Percentiles rank a stretch among this genome's conserved stretches.
These are phyloP conservation scores for Leccinellum albellum DNA, from an alignment of 768 basidiomycete genomes.

Conservation along the genomic window DNA sequence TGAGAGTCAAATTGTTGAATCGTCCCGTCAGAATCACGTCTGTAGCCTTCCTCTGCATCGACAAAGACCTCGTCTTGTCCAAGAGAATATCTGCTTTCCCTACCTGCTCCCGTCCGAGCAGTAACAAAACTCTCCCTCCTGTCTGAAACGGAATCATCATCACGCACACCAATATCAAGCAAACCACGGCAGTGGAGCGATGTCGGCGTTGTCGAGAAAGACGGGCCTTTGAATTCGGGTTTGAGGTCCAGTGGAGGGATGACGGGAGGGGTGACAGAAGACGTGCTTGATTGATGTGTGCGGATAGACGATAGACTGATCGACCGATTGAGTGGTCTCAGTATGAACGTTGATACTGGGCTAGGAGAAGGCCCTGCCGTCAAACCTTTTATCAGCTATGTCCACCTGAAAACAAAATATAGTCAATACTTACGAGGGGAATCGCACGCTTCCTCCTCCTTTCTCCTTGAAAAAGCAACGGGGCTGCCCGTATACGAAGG, in stretches of 20 bases:
- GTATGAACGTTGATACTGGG: constrained; percentile 52
- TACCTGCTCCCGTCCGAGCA: constrained; percentile 31
- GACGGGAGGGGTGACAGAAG: constrained; percentile 38
- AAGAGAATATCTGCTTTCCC: constrained; percentile 31
- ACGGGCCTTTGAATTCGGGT: constrained; percentile 45
- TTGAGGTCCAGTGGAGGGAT: constrained; percentile 60
- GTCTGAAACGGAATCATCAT: constrained; percentile 43
- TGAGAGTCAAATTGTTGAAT: constrained; percentile 18
- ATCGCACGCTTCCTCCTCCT: constrained; percentile 29
- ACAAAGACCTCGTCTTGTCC: constrained; percentile 27
- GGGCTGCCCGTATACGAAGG: constrained; percentile 20
- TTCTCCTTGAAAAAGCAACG: constrained; percentile 22
- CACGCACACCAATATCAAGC: constrained; percentile 25
- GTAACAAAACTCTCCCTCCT: constrained; percentile 59
- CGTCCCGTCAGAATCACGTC: constrained; percentile 22
- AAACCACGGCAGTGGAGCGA: constrained; percentile 21
- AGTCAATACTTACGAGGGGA: constrained; percentile 39
- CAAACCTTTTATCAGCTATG: constrained; percentile 1
- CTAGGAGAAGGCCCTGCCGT: constrained; percentile 42
- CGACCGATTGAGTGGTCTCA: constrained; percentile 63
- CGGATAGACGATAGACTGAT: constrained; percentile 61
- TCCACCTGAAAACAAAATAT: background rate
- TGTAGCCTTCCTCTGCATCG: constrained; percentile 26
- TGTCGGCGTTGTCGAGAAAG: constrained; percentile 29
- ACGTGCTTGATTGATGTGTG: constrained; percentile 47